Conservation (phyloP, 116 monocot genomes). For the Papilionanthe hybrid region DNA sequence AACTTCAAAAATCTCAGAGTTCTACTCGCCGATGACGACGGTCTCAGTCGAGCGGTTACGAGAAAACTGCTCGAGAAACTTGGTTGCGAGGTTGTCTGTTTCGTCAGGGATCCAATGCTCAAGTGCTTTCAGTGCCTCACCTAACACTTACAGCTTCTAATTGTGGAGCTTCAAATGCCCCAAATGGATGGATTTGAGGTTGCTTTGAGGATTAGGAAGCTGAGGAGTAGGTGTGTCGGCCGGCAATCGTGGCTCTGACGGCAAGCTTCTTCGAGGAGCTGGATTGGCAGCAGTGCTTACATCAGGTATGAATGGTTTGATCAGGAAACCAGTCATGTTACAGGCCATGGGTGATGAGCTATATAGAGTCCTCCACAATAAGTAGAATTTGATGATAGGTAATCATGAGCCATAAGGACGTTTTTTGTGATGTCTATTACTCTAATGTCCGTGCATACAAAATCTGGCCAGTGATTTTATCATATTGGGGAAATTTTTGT, state of each 20-base stretch:
- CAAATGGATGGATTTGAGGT: conserved; percentile 26
- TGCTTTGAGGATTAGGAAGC: conserved; percentile 19
- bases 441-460: too few species aligned
- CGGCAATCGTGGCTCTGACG: conserved; percentile 19
- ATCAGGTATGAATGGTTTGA: conserved; percentile 28
- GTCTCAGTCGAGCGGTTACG: conserved; percentile 20
- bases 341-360: conserved; percentile 21
- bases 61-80: conserved; percentile 35
- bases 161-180: conserved; percentile 29
- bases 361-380: conserved; percentile 21
- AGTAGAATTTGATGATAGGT: neutral
- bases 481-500: too few species aligned
- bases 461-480: too few species aligned
- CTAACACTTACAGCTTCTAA: conserved; percentile 18
- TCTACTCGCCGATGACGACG: conserved; percentile 25
- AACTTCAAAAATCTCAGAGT: conserved; percentile 25
- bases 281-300: conserved; percentile 19
- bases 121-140: conserved; percentile 9
- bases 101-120: conserved; percentile 24
- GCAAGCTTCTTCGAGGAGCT: conserved; percentile 12
- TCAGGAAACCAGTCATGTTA: conserved; percentile 24
- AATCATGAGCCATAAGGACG: too few species aligned
- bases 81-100: conserved; percentile 23
- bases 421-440: too few species aligned
- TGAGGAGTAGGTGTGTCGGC: conserved; percentile 12